These are phyloP conservation scores for Apiotrichum porosum DNA, from an alignment of 1,284 basidiomycete species.

Conservation along the genomic window DNA sequence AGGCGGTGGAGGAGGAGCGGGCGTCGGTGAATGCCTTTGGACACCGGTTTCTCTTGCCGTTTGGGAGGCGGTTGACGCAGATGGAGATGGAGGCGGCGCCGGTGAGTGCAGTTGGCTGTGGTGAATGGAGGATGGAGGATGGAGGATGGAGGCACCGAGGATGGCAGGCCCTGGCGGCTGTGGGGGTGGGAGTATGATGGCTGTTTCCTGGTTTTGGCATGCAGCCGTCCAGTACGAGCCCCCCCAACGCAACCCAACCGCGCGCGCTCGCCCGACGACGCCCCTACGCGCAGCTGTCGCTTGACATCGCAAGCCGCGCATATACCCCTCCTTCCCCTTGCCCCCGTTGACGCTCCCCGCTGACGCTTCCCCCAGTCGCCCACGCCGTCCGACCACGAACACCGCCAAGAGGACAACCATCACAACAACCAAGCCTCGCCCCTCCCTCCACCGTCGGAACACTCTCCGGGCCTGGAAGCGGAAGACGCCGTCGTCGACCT, in stretches of 20 bases:
- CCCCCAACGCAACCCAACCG: too few relatives aligned
- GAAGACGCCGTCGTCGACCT: slow-evolving; percentile 10
- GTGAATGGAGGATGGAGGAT: too few relatives aligned
- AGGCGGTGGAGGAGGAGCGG: slow-evolving; percentile 33
- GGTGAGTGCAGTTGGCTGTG: slow-evolving; percentile 19
- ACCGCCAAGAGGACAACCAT: slow-evolving; percentile 33
- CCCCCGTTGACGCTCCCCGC: too few relatives aligned
- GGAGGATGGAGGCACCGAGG: too few relatives aligned
- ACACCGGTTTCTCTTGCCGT: slow-evolving; percentile 41
- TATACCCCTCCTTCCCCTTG: too few relatives aligned
- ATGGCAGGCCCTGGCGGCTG: too few relatives aligned
- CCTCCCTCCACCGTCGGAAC: not conserved
- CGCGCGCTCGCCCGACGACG: too few relatives aligned
- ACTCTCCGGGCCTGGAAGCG: not conserved
- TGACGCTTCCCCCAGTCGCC: slow-evolving; percentile 28
- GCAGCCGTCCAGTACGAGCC: too few relatives aligned
- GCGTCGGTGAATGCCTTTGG: slow-evolving; percentile 39
- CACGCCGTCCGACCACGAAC: slow-evolving; percentile 39
- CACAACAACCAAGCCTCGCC: slow-evolving; percentile 9
- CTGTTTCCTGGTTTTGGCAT: too few relatives aligned
- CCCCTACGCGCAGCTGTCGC: too few relatives aligned
- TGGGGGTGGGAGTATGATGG: too few relatives aligned
- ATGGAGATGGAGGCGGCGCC: slow-evolving; percentile 44
- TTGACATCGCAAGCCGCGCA: too few relatives aligned
- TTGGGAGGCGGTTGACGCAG: slow-evolving; percentile 41